Percentiles rank a stretch among this genome's conserved stretches.
Conservation (phyloP, 2,329 filamentous ascomycete species). For the Ramularia collo-cygni region DNA sequence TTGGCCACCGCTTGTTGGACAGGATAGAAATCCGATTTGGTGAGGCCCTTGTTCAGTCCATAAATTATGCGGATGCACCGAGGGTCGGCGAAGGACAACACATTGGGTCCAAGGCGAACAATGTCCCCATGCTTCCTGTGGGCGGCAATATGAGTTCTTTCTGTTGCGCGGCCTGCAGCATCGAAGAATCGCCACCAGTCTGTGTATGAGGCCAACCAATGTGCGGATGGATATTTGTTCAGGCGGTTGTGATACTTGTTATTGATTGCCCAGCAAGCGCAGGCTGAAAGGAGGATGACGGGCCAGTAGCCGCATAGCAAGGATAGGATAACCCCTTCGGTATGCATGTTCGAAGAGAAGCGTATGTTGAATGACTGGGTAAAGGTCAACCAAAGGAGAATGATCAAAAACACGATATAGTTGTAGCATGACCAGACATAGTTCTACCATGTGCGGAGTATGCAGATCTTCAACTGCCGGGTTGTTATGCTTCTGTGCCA, state of each 20-base stretch:
- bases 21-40: constrained; percentile 77
- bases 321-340: constrained; percentile 19
- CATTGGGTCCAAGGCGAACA: constrained; percentile 68
- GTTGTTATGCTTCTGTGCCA: too few relatives aligned
- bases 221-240: constrained; percentile 64
- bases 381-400: too few relatives aligned
- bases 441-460: too few relatives aligned
- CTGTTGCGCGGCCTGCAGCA: constrained; percentile 57
- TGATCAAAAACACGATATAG: too few relatives aligned
- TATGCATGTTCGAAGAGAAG: constrained; percentile 23
- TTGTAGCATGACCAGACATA: too few relatives aligned
- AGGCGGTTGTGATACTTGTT: constrained; percentile 51
- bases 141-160: constrained; percentile 60
- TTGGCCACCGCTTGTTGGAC: constrained; percentile 68
- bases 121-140: constrained; percentile 67
- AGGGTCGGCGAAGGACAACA: constrained; percentile 66
- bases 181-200: constrained; percentile 71
- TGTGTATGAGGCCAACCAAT: constrained; percentile 57
- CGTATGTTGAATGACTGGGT: too few relatives aligned
- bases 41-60: constrained; percentile 72
- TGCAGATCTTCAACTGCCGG: too few relatives aligned
- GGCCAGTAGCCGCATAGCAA: constrained; percentile 37
- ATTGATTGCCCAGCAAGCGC: constrained; percentile 32
- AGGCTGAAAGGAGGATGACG: constrained; percentile 26
- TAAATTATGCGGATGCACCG: constrained; percentile 70